A percentile compares a stretch with the other conserved stretches of the same genome.
phyloP scores from a whole-genome alignment of 2,329 filamentous ascomycete species.

The Sclerotinia trifoliorum region DNA sequence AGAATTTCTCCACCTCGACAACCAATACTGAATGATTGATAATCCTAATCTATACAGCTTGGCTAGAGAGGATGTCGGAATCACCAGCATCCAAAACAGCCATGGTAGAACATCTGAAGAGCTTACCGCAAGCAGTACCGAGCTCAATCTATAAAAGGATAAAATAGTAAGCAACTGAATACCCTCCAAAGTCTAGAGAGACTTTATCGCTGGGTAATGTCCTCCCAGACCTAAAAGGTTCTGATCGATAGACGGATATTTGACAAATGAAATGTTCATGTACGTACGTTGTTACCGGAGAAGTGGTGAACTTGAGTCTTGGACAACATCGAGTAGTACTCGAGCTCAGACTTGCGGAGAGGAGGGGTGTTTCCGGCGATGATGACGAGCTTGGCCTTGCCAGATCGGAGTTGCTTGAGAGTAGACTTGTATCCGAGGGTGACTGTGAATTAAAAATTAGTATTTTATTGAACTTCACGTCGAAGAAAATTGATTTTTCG shows the following conservation, averaged over 20 bases:
- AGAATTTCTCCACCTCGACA: slow-evolving; percentile 18
- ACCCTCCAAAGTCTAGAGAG: slow-evolving; percentile 86
- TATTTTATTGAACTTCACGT: slow-evolving; percentile 1
- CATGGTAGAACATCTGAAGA: slow-evolving; percentile 98
- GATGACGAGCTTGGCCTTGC: slow-evolving; percentile 98
- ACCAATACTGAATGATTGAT: slow-evolving; percentile 1
- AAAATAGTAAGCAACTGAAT: slow-evolving; percentile 54
- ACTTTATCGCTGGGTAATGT: slow-evolving; percentile 88
- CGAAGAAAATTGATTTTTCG: background rate
- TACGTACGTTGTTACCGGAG: slow-evolving; percentile 96
- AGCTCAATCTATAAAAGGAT: slow-evolving; percentile 77
- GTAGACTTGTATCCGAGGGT: slow-evolving; percentile 87
- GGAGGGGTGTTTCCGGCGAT: slow-evolving; percentile 95
- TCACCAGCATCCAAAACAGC: slow-evolving; percentile 95
- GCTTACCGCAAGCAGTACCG: slow-evolving; percentile 96
- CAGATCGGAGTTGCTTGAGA: slow-evolving; percentile 85
- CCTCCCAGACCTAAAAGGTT: slow-evolving; percentile 41
- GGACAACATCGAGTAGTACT: slow-evolving; percentile 90
- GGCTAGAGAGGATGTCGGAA: slow-evolving; percentile 91
- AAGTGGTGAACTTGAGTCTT: slow-evolving; percentile 98
- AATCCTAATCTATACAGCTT: slow-evolving; percentile 54
- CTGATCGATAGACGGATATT: slow-evolving; percentile 24
- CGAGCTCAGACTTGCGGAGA: slow-evolving; percentile 95
- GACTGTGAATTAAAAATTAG: slow-evolving; percentile 51
- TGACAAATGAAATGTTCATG: slow-evolving; percentile 35